Percentiles rank a stretch among this genome's conserved stretches.
Conservation (phyloP, 1,284 basidiomycete genomes). For the Macrocystidia cucumis region DNA sequence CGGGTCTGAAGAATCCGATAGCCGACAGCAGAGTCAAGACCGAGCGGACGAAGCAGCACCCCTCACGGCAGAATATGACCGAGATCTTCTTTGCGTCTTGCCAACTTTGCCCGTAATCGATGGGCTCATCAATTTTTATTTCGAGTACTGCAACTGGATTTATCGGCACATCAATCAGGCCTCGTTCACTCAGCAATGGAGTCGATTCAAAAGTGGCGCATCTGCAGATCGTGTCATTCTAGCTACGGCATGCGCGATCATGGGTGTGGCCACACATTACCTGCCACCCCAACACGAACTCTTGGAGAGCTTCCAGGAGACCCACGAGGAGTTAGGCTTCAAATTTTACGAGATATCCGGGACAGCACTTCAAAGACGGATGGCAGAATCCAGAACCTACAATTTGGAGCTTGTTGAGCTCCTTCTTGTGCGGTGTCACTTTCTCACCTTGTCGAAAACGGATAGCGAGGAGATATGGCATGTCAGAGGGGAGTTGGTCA, state of each 20-base stretch:
- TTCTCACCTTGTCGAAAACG: constrained; percentile 61
- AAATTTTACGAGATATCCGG: constrained; percentile 64
- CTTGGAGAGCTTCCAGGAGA: constrained; percentile 37
- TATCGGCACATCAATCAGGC: constrained; percentile 66
- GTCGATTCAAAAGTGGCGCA: constrained; percentile 57
- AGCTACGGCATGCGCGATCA: constrained; percentile 60
- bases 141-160: constrained; percentile 80
- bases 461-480: constrained; percentile 76
- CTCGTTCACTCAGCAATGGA: constrained; percentile 58
- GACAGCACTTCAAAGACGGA: constrained; percentile 55
- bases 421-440: constrained; percentile 59
- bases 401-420: constrained; percentile 71
- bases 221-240: constrained; percentile 62
- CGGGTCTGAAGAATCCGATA: constrained; percentile 43
- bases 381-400: constrained; percentile 53
- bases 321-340: constrained; percentile 47
- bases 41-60: constrained; percentile 32
- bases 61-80: constrained; percentile 53
- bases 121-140: constrained; percentile 65
- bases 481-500: constrained; percentile 61
- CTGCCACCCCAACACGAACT: constrained; percentile 58
- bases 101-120: constrained; percentile 63
- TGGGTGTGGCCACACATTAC: constrained; percentile 66
- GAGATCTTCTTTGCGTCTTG: constrained; percentile 59
- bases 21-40: constrained; percentile 41